A percentile compares a stretch with the other conserved stretches of the same genome.
These are phyloP conservation scores for Sanghuangporus weigelae DNA, from an alignment of 1,284 basidiomycete genomes.

Conservation along the genomic window DNA sequence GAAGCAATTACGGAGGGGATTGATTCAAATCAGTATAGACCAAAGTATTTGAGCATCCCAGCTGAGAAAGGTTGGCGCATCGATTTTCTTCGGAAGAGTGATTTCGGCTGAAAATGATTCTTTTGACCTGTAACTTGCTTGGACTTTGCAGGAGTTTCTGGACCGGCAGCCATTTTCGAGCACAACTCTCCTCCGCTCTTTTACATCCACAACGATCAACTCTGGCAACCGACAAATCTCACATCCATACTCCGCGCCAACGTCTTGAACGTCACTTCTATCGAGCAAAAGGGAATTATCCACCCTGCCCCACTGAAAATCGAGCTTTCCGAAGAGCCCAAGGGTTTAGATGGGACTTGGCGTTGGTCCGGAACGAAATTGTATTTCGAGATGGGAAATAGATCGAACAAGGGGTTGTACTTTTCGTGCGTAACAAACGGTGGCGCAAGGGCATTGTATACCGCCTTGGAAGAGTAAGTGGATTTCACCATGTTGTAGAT, in stretches of 20 bases:
- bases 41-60: constrained; percentile 35
- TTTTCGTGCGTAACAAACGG: constrained; percentile 39
- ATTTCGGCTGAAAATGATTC: not conserved
- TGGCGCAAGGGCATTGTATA: constrained; percentile 40
- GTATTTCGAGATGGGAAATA: constrained; percentile 42
- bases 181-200: constrained; percentile 39
- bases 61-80: constrained; percentile 9
- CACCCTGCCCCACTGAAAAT: constrained; percentile 42
- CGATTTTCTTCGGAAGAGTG: too few species aligned
- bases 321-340: constrained; percentile 33
- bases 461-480: constrained; percentile 44
- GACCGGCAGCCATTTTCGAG: constrained; percentile 28
- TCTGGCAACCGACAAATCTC: constrained; percentile 53
- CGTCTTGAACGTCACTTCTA: constrained; percentile 43
- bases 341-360: constrained; percentile 45
- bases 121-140: not conserved
- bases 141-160: constrained; percentile 24
- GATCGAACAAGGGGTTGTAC: constrained; percentile 44
- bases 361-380: constrained; percentile 53
- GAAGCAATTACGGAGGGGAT: constrained; percentile 36
- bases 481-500: not conserved
- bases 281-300: constrained; percentile 22
- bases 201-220: constrained; percentile 46
- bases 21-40: constrained; percentile 18
- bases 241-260: constrained; percentile 50